Evolutionary conservation across 2,329 filamentous ascomycete genomes (phyloP), one percentile per base, ranked within the genome.

Genomic region (Coleophoma eucalyptorum): DNA sequence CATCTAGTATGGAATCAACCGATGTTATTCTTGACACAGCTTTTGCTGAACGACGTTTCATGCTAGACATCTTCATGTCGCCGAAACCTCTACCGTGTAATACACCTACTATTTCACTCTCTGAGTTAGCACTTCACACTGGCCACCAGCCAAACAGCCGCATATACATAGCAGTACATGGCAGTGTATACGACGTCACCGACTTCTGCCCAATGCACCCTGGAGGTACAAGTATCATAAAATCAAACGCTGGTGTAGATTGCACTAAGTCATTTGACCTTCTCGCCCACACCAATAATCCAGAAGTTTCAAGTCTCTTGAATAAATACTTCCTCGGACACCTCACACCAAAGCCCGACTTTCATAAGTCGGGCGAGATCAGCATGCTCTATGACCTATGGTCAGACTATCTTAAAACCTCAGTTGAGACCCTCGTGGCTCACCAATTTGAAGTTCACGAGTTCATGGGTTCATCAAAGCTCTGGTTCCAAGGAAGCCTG

Each of bases 1-100:
- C 74, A 3, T 71, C 76, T 2, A 79, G 74, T 0, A 76, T 77
- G 67, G 73, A 78, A 33, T 73, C 72, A 0, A 72, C 75, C 0
- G 77, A 80, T 48, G 61, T 71, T 32, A 72, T 80, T 46, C 62
- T 80, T 46, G 73, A 76, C 55, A 74, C 72, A 20, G 77, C 78
- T 0, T 80, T 80, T 50, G 77, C 77, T 0, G 78, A 81, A 61
- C 68, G 78, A 1, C 69, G 78, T 5, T 77, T 81, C 58, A 80
- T 80, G 78, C 62, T 80, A 0, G 77, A 80, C 51, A 75, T 80
- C 38, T 80, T 80, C 61, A 80, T 80, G 77, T 75, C 75, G 1
- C 78, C 77, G 1, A 76, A 74, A 50, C 72, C 77, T 0, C 69
- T 80, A 2, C 73, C 76, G 0, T 77, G 72, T 60, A 75, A 78